Evolutionary conservation across 108 stramenopile genomes (phyloP), one percentile per base, ranked within the genome.

Genomic region (Seminavis robusta): DNA sequence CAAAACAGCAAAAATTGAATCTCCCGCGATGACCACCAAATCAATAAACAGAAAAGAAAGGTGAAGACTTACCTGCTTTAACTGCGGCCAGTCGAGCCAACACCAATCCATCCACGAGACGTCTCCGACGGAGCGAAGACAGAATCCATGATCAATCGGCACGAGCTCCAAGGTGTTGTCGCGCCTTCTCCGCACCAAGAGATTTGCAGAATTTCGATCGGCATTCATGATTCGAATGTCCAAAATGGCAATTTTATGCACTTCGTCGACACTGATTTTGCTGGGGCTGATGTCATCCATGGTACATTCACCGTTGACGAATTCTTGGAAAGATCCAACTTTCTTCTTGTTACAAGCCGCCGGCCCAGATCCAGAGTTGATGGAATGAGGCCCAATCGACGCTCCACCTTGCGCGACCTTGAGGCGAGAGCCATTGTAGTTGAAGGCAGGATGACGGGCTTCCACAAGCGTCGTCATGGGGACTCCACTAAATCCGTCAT

Each of bases 51-150:
- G 8, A 7, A 55, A 41, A 26, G 9, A 19, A 4, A 19, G 15
- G 32, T 13, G 23, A 1, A 20, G 6, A 53, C 78, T 21, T 62
- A 79, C 78, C 73, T 88, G 45, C 61, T 94, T 93, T 49, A 94
- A 46, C 67, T 98, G 97, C 3, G 92, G 87, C 94, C 95, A 99
- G 61, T 97, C 94, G 24, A 99, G 71, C 98, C 98, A 99, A 47
- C 95, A 95, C 97, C 95, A 96, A 71, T 99, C 97, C 71, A 94
- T 96, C 95, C 95, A 97, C 4, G 85, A 94, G n/a, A 97, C 94
- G 61, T 95, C 93, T 5, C 89, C 73, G 24, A 75, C 73, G 43
- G 89, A 79, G n/a, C 97, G 78, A 2, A 99, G 79, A 65, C 93
- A 95, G 36, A 92, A 96, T 8, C 98, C 98, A 64, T 99, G 98